Conservation (phyloP, 2,329 filamentous ascomycete species). For the Atkinsonella hypoxylon region DNA sequence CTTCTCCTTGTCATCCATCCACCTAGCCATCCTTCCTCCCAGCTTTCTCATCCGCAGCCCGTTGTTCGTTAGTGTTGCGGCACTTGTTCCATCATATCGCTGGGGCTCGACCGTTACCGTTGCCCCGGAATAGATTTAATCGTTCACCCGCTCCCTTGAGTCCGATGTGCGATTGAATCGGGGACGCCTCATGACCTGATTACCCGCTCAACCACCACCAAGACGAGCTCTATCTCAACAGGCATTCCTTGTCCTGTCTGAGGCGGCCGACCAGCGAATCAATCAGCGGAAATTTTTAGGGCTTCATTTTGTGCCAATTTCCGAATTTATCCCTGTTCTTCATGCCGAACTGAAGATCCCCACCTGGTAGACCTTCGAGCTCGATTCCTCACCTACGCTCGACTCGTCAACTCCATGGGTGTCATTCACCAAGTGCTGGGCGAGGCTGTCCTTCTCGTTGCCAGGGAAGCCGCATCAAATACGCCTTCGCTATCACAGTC, state of each 20-base stretch:
- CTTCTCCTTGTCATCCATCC: conserved; percentile 1
- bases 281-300: background rate
- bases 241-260: background rate
- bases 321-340: background rate
- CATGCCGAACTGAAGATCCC: conserved; percentile 1
- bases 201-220: background rate
- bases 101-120: background rate
- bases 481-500: conserved; percentile 6
- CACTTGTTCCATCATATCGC: background rate
- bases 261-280: background rate
- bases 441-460: conserved; percentile 25
- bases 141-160: background rate
- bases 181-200: background rate
- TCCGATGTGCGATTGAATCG: background rate
- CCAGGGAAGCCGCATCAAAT: conserved; percentile 20
- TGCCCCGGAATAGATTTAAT: background rate
- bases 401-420: conserved; percentile 18
- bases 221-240: background rate
- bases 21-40: background rate
- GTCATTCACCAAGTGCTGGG: conserved; percentile 24
- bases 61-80: background rate
- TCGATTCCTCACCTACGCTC: background rate
- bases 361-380: background rate
- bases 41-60: conserved; percentile 4
- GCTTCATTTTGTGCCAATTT: background rate